A percentile compares a stretch with the other conserved stretches of the same genome.
phyloP scores from a whole-genome alignment of 2,329 filamentous ascomycete genomes.

The Knufia petricola region DNA sequence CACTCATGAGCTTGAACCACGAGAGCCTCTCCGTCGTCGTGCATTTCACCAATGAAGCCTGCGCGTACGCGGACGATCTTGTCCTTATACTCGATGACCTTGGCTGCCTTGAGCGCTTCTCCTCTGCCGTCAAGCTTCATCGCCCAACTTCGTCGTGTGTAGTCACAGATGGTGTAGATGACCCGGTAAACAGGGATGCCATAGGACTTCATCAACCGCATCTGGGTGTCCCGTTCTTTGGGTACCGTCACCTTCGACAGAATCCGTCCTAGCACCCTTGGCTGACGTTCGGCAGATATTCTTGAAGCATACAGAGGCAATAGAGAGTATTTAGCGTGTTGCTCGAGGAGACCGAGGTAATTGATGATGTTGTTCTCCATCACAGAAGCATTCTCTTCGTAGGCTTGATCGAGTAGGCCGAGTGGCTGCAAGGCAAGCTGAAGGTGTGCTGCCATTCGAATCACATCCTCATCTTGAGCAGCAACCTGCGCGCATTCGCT shows the following conservation, averaged over 20 bases:
- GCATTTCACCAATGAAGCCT: conserved; percentile 59
- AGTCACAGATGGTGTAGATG: conserved; percentile 44
- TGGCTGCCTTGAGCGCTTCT: conserved; percentile 7
- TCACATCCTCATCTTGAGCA: conserved; percentile 45
- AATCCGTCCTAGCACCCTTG: conserved; percentile 64
- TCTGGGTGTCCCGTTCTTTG: conserved; percentile 55
- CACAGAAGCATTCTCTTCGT: conserved; percentile 36
- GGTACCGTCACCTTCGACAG: conserved; percentile 62
- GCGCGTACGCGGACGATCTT: conserved; percentile 45
- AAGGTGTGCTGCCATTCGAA: conserved; percentile 61
- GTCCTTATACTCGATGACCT: conserved; percentile 18
- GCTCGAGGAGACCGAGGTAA: conserved; percentile 71
- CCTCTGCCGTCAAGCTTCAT: conserved; percentile 11
- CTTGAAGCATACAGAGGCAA: conserved; percentile 84
- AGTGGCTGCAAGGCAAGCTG: conserved; percentile 57
- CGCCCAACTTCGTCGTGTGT: conserved; percentile 28
- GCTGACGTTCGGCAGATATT: conserved; percentile 50
- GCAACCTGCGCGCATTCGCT: conserved; percentile 36
- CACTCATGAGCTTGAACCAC: conserved; percentile 77
- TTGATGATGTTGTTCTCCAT: conserved; percentile 69
- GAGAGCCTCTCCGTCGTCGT: conserved; percentile 54
- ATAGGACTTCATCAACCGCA: conserved; percentile 66
- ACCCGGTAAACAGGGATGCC: conserved; percentile 64
- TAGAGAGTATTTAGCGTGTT: conserved; percentile 62
- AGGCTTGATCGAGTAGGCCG: conserved; percentile 39